These are phyloP conservation scores for Xylaria longipes DNA, from an alignment of 495 filamentous ascomycete species.

Conservation along the genomic window DNA sequence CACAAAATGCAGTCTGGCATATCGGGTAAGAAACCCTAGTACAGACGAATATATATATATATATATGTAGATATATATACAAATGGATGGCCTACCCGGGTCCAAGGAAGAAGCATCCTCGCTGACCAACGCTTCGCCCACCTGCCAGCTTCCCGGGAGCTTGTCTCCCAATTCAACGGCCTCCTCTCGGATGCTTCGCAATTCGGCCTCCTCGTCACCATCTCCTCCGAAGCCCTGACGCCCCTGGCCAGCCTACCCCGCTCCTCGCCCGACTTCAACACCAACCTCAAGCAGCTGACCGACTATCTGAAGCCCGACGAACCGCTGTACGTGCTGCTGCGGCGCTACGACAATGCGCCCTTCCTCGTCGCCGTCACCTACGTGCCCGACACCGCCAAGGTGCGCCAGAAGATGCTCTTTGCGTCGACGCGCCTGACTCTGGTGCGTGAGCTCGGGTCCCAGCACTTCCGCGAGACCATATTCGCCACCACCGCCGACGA, in stretches of 20 bases:
- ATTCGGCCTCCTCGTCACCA: constrained; percentile 83
- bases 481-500: constrained; percentile 80
- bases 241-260: constrained; percentile 67
- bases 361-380: constrained; percentile 83
- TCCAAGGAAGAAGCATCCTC: neutral
- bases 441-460: constrained; percentile 82
- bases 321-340: constrained; percentile 85
- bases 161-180: constrained; percentile 78
- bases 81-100: neutral
- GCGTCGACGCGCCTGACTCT: constrained; percentile 86
- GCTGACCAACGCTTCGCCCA: neutral
- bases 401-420: constrained; percentile 96
- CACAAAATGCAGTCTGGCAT: constrained; percentile 30
- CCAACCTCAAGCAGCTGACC: constrained; percentile 64
- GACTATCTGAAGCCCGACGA: constrained; percentile 72
- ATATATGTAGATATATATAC: neutral
- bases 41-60: neutral
- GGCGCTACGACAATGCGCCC: constrained; percentile 61
- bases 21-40: constrained; percentile 18
- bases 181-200: constrained; percentile 68
- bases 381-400: constrained; percentile 86
- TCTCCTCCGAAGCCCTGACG: constrained; percentile 74
- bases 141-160: constrained; percentile 77
- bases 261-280: constrained; percentile 60
- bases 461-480: constrained; percentile 80